phyloP scores from a whole-genome alignment of 805 yeast species.

The Yarrowia alimentaria region DNA sequence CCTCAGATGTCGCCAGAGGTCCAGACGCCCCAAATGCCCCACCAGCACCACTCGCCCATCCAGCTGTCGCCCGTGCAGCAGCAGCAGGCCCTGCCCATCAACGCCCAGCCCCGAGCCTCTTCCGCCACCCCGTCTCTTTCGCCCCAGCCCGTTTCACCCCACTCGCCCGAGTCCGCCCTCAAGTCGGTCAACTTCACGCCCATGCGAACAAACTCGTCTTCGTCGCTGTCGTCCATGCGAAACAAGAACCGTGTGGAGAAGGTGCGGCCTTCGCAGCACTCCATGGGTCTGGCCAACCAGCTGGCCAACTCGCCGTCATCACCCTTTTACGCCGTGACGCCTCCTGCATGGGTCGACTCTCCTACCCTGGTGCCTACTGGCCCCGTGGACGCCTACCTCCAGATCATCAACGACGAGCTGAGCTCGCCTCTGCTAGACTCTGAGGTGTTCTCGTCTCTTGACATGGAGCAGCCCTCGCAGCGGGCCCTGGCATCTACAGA shows the following conservation, averaged over 20 bases:
- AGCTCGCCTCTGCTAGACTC: conserved; percentile 22
- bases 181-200: conserved; percentile 15
- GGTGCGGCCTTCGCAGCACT: conserved; percentile 14
- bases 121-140: conserved; percentile 5
- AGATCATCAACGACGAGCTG: conserved; percentile 16
- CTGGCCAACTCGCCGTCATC: conserved; percentile 23
- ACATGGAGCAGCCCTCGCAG: conserved; percentile 12
- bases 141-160: conserved; percentile 16
- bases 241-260: conserved; percentile 22
- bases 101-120: background rate
- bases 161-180: conserved; percentile 13
- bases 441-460: conserved; percentile 12
- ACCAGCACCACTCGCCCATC: no score
- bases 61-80: no score
- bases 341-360: conserved; percentile 24
- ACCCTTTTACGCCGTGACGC: conserved; percentile 20
- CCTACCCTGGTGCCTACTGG: conserved; percentile 12
- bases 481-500: conserved; percentile 16
- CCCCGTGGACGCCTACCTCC: conserved; percentile 7
- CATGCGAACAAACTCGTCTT: conserved; percentile 20
- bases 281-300: conserved; percentile 1
- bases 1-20: background rate
- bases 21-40: background rate
- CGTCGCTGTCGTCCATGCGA: conserved; percentile 13
- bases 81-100: no score